Base-by-base conservation (phyloP, 192 early-diverging fungal species). In the Irineochytrium annulatum region DNA sequence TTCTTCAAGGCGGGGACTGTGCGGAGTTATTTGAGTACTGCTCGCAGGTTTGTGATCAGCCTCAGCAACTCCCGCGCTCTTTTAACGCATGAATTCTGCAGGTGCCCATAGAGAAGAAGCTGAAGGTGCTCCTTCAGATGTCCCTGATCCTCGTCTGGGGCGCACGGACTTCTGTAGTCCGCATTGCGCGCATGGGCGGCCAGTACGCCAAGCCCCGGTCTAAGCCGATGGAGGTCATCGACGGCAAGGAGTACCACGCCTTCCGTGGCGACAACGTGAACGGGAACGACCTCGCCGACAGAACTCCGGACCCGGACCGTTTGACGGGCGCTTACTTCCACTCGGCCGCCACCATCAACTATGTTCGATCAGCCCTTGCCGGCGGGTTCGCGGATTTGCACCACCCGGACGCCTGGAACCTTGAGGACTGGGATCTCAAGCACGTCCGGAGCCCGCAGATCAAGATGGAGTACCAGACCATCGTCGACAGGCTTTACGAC, bases 221-320 rank as follows among this genome's bases (percentile, higher is more conserved):
- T 34, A 92, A 86, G 69, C 87, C 93, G 1, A 92, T 79, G 33
- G 96, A 99, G 65, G 86, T 85, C 54, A 74, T 90, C 34, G 77
- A 92, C 64, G 95, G 94, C 52, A 74, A 82, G 48, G 81, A 88
- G 56, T 89, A 95, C 60, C 61, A 78, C 48, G 90, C 94, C 32
- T 99, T 89, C 82, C 86, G 96, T 51, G 96, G 96, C 51, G 96
- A 97, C 78, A 97, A 96, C 75, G 91, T 99, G 48, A 99, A 99
- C 77, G 92, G 96, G 51, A 94, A 86, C 60, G 91, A 90, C 44
- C 86, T 90, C 17, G 69, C 59, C 29, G 86, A 94, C 49, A 86
- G 96, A 43, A 85, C 76, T 19, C 92, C 96, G 16, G 92, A 99
- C 68, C 96, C 96, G 43, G 85, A 94, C 62, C 78, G 94, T n/a